phyloP scores from a whole-genome alignment of 2,329 filamentous ascomycete genomes.

The Penicillium corylophilum region DNA sequence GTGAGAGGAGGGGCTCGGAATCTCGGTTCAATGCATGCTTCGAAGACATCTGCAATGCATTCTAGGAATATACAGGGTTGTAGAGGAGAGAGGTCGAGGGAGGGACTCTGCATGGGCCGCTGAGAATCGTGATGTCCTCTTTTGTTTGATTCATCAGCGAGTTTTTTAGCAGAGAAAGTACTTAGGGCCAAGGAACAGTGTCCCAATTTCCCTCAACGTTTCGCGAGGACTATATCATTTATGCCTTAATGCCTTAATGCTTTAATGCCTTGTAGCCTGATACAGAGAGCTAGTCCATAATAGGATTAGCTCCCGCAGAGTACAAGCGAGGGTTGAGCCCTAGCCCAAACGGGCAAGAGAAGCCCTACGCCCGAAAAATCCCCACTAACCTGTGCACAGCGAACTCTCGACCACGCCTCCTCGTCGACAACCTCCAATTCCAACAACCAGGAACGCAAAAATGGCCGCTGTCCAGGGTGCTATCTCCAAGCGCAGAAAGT shows the following conservation, averaged over 20 bases:
- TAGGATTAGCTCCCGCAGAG: conserved; percentile 20
- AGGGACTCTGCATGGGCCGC: neutral
- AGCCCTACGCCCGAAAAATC: conserved; percentile 37
- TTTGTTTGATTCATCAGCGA: neutral
- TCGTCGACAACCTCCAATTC: conserved; percentile 35
- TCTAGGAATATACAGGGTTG: neutral
- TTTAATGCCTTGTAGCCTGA: conserved; percentile 3
- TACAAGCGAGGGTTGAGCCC: conserved; percentile 44
- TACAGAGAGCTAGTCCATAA: conserved; percentile 14
- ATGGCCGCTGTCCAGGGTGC: conserved; percentile 54
- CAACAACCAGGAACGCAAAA: conserved; percentile 40
- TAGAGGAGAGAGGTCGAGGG: neutral
- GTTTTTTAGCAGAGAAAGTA: neutral
- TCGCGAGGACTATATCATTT: conserved; percentile 2
- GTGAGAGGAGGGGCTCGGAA: conserved; percentile 25
- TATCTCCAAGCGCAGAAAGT: conserved; percentile 62
- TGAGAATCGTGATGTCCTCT: neutral
- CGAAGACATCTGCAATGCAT: neutral
- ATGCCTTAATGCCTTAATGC: conserved; percentile 7
- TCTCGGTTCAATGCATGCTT: neutral
- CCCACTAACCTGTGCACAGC: conserved; percentile 42
- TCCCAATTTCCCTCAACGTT: too few relatives aligned
- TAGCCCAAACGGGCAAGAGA: conserved; percentile 34
- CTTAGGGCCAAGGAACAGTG: neutral
- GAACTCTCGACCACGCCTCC: conserved; percentile 34